These are phyloP conservation scores for Saccharum spontaneum DNA, from an alignment of 176 grass and related monocot species.

Conservation along the genomic window DNA sequence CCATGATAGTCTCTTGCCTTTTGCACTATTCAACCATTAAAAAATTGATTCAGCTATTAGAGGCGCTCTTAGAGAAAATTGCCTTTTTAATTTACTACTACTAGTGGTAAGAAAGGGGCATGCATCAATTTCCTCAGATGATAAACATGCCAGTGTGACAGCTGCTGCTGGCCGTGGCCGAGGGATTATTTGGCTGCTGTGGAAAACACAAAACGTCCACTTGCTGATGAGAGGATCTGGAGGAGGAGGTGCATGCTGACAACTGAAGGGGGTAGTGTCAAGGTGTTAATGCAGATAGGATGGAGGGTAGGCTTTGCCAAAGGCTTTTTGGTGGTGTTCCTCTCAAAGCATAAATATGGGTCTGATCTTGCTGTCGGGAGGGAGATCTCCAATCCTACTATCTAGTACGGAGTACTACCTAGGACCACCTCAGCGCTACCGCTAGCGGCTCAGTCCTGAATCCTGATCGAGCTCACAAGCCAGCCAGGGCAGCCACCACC, in stretches of 20 bases:
- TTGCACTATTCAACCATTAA: too few relatives aligned
- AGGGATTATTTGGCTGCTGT: not conserved
- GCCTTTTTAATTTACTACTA: not conserved
- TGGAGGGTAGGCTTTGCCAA: constrained; percentile 48
- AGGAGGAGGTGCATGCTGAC: constrained; percentile 23
- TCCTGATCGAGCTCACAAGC: not conserved
- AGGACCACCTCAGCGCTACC: constrained; percentile 43
- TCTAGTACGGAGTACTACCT: constrained; percentile 3
- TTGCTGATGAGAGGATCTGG: constrained; percentile 24
- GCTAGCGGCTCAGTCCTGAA: not conserved
- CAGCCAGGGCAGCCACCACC: not conserved
- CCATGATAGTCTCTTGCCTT: too few relatives aligned
- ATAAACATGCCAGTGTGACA: not conserved
- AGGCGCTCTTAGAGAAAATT: not conserved
- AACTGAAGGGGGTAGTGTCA: constrained; percentile 36
- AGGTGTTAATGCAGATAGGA: constrained; percentile 51
- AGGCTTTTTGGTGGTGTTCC: constrained; percentile 41
- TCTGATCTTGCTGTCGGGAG: constrained; percentile 59
- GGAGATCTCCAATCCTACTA: constrained; percentile 49
- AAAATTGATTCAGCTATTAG: not conserved
- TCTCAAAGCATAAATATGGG: constrained; percentile 51
- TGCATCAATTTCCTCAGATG: not conserved
- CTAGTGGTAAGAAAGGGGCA: not conserved
- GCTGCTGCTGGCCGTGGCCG: not conserved
- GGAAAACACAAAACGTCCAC: not conserved